Conservation (phyloP, 2,329 filamentous ascomycete genomes). For the Bipolaris victoriae region DNA sequence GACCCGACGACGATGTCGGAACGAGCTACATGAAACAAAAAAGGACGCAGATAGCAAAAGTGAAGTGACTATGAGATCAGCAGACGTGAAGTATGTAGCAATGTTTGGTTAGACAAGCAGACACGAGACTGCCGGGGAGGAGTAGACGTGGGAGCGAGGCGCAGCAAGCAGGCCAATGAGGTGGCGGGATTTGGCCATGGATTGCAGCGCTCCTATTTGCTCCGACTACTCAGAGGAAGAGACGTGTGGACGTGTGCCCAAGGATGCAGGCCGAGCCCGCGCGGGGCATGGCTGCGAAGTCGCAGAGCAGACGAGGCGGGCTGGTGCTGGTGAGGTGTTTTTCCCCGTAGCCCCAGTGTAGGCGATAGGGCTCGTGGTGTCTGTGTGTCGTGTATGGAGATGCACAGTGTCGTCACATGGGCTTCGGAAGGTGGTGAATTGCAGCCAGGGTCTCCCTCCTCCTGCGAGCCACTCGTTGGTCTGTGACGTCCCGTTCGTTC, state of each 20-base stretch:
- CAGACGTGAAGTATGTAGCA: conserved; percentile 4
- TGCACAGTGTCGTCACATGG: conserved; percentile 16
- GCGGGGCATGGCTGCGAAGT: conserved; percentile 8
- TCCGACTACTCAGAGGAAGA: not conserved
- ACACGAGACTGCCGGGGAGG: conserved; percentile 11
- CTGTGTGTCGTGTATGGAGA: not conserved
- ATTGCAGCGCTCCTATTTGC: conserved; percentile 1
- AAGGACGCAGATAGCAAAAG: conserved; percentile 1
- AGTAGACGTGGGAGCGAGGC: conserved; percentile 14
- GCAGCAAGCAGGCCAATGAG: conserved; percentile 15
- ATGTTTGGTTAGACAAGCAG: conserved; percentile 6
- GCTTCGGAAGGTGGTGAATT: conserved; percentile 17
- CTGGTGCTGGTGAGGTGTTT: not conserved
- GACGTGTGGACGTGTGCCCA: not conserved
- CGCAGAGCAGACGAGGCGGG: not conserved
- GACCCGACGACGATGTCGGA: conserved; percentile 20
- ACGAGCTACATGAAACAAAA: conserved; percentile 9
- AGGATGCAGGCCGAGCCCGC: conserved; percentile 3
- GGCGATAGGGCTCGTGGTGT: not conserved
- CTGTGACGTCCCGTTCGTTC: conserved; percentile 18
- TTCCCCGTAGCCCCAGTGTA: not conserved
- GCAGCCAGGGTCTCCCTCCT: conserved; percentile 26
- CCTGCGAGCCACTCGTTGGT: conserved; percentile 25
- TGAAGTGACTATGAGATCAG: not conserved
- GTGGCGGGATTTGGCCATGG: conserved; percentile 11